Percentiles rank a stretch among this genome's conserved stretches.
phyloP scores from a whole-genome alignment of 805 yeast species.

The Nakazawaea pomicola region DNA sequence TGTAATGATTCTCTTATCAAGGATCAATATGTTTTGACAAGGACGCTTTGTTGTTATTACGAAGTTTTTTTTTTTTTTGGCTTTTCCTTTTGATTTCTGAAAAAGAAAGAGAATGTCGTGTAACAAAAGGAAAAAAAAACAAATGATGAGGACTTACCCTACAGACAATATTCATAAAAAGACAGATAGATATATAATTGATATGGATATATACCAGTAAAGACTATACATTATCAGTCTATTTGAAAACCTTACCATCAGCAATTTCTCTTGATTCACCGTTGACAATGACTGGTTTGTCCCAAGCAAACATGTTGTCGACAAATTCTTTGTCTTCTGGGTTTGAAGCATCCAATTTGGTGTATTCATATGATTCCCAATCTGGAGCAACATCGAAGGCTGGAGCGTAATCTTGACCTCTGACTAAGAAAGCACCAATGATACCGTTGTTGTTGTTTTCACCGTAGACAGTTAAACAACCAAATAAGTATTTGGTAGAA shows the following conservation, averaged over 20 bases:
- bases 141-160: not conserved
- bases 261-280: slow-evolving; percentile 76
- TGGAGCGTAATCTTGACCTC: slow-evolving; percentile 80
- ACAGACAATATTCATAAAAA: not conserved
- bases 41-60: not conserved
- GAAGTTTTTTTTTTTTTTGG: not conserved
- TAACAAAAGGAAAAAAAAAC: not conserved
- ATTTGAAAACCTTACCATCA: slow-evolving; percentile 90
- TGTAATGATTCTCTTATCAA: too few species aligned
- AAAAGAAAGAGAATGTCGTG: not conserved
- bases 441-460: slow-evolving; percentile 92
- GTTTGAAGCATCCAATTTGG: slow-evolving; percentile 66
- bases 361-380: slow-evolving; percentile 82
- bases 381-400: slow-evolving; percentile 94
- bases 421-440: slow-evolving; percentile 77
- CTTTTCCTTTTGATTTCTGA: not conserved
- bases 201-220: too few species aligned
- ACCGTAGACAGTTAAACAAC: slow-evolving; percentile 83
- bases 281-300: slow-evolving; percentile 70
- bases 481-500: slow-evolving; percentile 84
- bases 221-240: slow-evolving; percentile 22
- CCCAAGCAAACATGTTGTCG: slow-evolving; percentile 89
- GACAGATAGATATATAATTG: not conserved
- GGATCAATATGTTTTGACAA: too few species aligned
- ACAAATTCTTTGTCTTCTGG: slow-evolving; percentile 66